Evolutionary conservation across 2,329 filamentous ascomycete species (phyloP).

Genomic region (Chaetomiaceae sp.): DNA sequence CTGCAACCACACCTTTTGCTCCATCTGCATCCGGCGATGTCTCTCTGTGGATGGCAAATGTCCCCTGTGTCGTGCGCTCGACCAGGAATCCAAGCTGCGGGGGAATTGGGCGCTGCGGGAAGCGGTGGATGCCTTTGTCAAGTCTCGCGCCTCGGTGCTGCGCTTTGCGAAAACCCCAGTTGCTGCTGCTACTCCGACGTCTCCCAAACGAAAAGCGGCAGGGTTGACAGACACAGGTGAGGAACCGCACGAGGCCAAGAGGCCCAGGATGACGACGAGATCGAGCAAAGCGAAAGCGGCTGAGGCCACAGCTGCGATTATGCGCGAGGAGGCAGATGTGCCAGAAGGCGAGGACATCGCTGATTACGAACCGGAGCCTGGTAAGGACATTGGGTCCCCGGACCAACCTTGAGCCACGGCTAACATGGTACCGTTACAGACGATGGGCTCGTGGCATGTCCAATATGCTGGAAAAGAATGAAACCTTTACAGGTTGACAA

Average conservation of each 20-base stretch:
- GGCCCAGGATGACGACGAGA: slow-evolving; percentile 46
- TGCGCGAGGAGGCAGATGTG: slow-evolving; percentile 26
- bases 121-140: slow-evolving; percentile 70
- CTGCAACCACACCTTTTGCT: slow-evolving; percentile 95
- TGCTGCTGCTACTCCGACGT: slow-evolving; percentile 16
- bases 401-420: slow-evolving; percentile 12
- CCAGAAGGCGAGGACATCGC: slow-evolving; percentile 32
- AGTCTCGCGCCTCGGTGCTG: slow-evolving; percentile 56
- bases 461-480: slow-evolving; percentile 74
- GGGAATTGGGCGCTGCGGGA: slow-evolving; percentile 83
- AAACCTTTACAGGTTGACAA: slow-evolving; percentile 68
- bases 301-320: slow-evolving; percentile 33
- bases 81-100: slow-evolving; percentile 79
- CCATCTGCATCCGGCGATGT: slow-evolving; percentile 83
- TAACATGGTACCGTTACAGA: slow-evolving; percentile 34
- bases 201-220: slow-evolving; percentile 48
- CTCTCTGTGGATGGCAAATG: slow-evolving; percentile 80
- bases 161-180: slow-evolving; percentile 52
- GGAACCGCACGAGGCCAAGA: slow-evolving; percentile 37
- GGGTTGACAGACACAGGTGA: slow-evolving; percentile 28
- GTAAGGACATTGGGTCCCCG: slow-evolving; percentile 17
- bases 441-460: slow-evolving; percentile 76
- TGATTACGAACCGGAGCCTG: slow-evolving; percentile 28
- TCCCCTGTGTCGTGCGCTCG: slow-evolving; percentile 69
- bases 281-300: slow-evolving; percentile 38